These are phyloP conservation scores for Metschnikowia aberdeeniae DNA, from an alignment of 805 yeast genomes.

Conservation along the genomic window DNA sequence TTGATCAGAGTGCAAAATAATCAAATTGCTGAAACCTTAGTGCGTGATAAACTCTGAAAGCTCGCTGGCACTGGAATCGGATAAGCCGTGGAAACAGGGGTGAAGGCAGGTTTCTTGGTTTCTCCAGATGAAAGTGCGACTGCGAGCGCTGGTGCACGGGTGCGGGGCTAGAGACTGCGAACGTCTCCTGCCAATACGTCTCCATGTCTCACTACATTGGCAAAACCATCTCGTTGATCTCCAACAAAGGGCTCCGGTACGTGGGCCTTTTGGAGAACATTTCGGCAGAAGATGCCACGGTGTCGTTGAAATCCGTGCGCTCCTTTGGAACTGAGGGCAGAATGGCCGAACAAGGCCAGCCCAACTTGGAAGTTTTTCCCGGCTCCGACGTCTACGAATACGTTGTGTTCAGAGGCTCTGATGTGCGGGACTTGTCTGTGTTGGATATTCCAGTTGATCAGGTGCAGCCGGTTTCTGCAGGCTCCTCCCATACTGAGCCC, in stretches of 20 bases:
- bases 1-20: too few species aligned
- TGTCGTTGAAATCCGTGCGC: conserved; percentile 73
- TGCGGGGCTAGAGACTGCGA: neutral
- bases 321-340: conserved; percentile 93
- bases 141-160: conserved; percentile 3
- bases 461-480: conserved; percentile 45
- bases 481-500: conserved; percentile 4
- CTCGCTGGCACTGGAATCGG: too few species aligned
- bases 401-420: conserved; percentile 85
- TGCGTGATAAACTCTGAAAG: too few species aligned
- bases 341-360: conserved; percentile 51
- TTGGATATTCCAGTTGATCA: conserved; percentile 67
- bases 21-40: too few species aligned
- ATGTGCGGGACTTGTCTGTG: conserved; percentile 84
- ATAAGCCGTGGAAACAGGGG: too few species aligned
- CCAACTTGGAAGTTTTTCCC: conserved; percentile 66
- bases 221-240: conserved; percentile 75
- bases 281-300: conserved; percentile 87
- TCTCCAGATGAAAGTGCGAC: too few species aligned
- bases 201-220: conserved; percentile 91
- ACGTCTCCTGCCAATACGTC: neutral
- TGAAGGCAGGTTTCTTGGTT: too few species aligned
- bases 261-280: conserved; percentile 86
- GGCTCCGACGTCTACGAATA: conserved; percentile 66
- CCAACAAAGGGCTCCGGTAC: conserved; percentile 78